Evolutionary conservation across 2,329 filamentous ascomycete genomes (phyloP).

Genomic region (Neofusicoccum sp.): DNA sequence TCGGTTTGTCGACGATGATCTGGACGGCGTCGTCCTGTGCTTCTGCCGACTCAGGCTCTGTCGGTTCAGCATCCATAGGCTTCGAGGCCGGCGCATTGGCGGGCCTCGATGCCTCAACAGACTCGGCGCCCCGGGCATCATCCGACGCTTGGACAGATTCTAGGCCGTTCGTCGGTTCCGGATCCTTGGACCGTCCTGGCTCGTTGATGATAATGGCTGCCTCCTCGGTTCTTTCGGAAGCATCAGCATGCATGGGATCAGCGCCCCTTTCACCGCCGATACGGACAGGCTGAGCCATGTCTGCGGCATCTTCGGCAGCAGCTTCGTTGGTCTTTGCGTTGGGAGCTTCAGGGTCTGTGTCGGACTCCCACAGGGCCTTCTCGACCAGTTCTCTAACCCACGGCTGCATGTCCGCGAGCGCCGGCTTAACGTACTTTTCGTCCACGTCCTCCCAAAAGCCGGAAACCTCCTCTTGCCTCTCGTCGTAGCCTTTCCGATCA

Average conservation of each 20-base stretch:
- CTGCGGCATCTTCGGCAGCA: slow-evolving; percentile 33
- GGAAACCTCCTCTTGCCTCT: slow-evolving; percentile 72
- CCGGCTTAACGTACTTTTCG: slow-evolving; percentile 72
- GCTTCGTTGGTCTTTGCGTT: slow-evolving; percentile 37
- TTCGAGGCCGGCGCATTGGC: background rate
- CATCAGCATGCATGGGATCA: background rate
- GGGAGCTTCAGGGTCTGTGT: slow-evolving; percentile 24
- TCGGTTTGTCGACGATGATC: slow-evolving; percentile 4
- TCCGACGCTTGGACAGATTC: background rate
- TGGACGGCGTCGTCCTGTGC: background rate
- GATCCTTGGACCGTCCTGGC: slow-evolving; percentile 10
- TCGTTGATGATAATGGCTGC: slow-evolving; percentile 31
- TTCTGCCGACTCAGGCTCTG: slow-evolving; percentile 15
- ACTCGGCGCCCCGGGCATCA: background rate
- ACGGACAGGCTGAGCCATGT: slow-evolving; percentile 18
- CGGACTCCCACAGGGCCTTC: slow-evolving; percentile 54
- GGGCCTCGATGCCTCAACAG: background rate
- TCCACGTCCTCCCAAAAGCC: slow-evolving; percentile 83
- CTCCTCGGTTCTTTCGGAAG: slow-evolving; percentile 28
- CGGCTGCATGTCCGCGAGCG: slow-evolving; percentile 60
- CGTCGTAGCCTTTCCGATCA: slow-evolving; percentile 65
- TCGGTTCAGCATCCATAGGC: slow-evolving; percentile 22
- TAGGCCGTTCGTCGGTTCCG: background rate
- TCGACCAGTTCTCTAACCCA: slow-evolving; percentile 63
- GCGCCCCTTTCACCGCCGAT: background rate